Conservation (phyloP, 805 yeast species). For the Brettanomyces bruxellensis region DNA sequence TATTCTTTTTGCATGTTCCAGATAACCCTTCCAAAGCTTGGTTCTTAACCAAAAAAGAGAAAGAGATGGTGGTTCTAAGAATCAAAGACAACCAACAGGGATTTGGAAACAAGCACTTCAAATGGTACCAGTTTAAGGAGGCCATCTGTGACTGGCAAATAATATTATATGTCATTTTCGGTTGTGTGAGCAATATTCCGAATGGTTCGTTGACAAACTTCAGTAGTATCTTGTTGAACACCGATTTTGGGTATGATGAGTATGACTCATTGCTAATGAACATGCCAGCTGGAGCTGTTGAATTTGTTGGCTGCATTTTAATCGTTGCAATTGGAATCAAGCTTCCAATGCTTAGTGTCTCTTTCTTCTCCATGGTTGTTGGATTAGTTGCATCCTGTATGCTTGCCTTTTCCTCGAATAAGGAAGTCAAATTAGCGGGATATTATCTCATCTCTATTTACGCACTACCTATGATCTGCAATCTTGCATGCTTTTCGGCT, state of each 20-base stretch:
- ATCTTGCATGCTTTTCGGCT: constrained; percentile 28
- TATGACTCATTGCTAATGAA: constrained; percentile 11
- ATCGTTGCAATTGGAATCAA: constrained; percentile 10
- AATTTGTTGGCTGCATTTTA: constrained; percentile 25
- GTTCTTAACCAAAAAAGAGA: constrained; percentile 39
- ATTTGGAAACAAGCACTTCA: constrained; percentile 45
- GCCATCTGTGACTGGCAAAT: constrained; percentile 41
- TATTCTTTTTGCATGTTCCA: constrained; percentile 30
- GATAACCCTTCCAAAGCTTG: constrained; percentile 45
- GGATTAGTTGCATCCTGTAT: neutral
- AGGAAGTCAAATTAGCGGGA: constrained; percentile 13
- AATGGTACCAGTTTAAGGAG: constrained; percentile 46
- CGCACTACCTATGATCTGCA: constrained; percentile 20
- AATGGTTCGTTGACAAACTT: constrained; percentile 50
- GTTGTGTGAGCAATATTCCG: constrained; percentile 38
- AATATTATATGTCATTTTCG: constrained; percentile 38
- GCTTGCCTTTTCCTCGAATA: constrained; percentile 1
- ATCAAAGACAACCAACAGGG: constrained; percentile 54
- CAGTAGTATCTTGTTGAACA: constrained; percentile 27
- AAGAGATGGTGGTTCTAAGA: constrained; percentile 40
- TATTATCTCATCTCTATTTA: constrained; percentile 19
- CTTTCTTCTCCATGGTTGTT: neutral
- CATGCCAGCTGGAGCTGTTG: constrained; percentile 29
- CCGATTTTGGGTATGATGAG: constrained; percentile 25
- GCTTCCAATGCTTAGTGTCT: constrained; percentile 5